Evolutionary conservation across 2,329 filamentous ascomycete species (phyloP).

Genomic region (Malbranchea zuffiana): DNA sequence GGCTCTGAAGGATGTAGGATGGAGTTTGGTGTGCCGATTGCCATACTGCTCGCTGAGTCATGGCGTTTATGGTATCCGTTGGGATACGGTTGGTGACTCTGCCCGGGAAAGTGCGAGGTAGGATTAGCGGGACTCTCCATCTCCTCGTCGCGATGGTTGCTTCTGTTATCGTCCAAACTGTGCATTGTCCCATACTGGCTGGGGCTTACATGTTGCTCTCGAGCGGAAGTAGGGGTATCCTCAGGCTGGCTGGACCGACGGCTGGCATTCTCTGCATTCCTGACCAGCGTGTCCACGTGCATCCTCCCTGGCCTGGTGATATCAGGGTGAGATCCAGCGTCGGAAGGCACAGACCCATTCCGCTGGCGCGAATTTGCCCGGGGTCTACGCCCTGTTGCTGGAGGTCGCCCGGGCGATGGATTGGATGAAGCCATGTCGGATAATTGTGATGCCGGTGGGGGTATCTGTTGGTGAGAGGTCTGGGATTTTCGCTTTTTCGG

Average conservation of each 20-base stretch:
- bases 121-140: too few relatives aligned
- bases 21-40: too few relatives aligned
- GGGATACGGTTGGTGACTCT: constrained; percentile 1
- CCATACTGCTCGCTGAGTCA: constrained; percentile 1
- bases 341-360: constrained; percentile 2
- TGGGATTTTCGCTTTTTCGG: constrained; percentile 75
- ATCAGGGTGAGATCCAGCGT: background rate
- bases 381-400: background rate
- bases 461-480: constrained; percentile 41
- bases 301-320: constrained; percentile 4
- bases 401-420: constrained; percentile 2
- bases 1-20: too few relatives aligned
- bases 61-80: constrained; percentile 8
- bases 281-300: constrained; percentile 8
- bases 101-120: background rate
- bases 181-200: constrained; percentile 1
- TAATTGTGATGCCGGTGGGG: constrained; percentile 41
- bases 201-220: constrained; percentile 4
- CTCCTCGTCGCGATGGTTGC: too few relatives aligned
- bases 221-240: constrained; percentile 1
- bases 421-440: constrained; percentile 24
- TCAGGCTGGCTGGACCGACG: constrained; percentile 7
- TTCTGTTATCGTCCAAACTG: constrained; percentile 1
- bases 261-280: constrained; percentile 2
- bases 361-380: constrained; percentile 4